Conservation (phyloP, 2,329 filamentous ascomycete species). For the Aspergillus jensenii region DNA sequence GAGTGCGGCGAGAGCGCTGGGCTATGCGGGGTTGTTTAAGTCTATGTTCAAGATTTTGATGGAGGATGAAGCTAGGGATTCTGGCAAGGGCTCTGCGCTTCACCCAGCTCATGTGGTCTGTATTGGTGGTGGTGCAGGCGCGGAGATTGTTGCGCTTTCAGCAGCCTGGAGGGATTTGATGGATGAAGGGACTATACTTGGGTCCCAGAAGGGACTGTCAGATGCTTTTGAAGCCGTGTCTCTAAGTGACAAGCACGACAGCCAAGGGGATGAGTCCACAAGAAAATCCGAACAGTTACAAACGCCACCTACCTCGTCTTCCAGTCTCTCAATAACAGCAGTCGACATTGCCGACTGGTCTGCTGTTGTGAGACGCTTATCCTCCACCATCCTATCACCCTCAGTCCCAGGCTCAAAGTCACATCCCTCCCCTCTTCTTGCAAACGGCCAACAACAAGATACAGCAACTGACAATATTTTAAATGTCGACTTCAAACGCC, state of each 20-base stretch:
- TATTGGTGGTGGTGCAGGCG: conserved; percentile 65
- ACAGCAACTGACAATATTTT: conserved; percentile 15
- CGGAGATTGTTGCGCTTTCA: conserved; percentile 65
- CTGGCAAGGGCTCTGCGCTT: neutral
- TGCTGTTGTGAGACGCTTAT: conserved; percentile 59
- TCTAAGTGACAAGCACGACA: neutral
- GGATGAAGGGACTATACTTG: conserved; percentile 6
- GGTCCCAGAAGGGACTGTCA: neutral
- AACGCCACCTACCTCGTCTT: neutral
- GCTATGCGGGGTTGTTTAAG: conserved; percentile 67
- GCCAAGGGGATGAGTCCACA: neutral
- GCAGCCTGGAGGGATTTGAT: conserved; percentile 49
- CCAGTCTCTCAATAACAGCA: conserved; percentile 55
- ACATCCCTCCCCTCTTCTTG: conserved; percentile 31
- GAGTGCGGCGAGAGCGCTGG: conserved; percentile 83
- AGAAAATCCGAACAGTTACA: no score
- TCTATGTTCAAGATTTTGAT: conserved; percentile 30
- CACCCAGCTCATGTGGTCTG: conserved; percentile 48
- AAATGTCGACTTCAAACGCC: conserved; percentile 46
- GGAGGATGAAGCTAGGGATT: neutral
- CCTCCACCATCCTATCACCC: conserved; percentile 50
- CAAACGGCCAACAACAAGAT: neutral
- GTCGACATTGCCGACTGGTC: conserved; percentile 83
- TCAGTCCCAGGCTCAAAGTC: conserved; percentile 28
- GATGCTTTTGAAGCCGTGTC: conserved; percentile 14